A percentile compares a stretch with the other conserved stretches of the same genome.
Evolutionary conservation across 202 grass and related monocot species (phyloP).

Genomic region (Miscanthus sacchariflorus): DNA sequence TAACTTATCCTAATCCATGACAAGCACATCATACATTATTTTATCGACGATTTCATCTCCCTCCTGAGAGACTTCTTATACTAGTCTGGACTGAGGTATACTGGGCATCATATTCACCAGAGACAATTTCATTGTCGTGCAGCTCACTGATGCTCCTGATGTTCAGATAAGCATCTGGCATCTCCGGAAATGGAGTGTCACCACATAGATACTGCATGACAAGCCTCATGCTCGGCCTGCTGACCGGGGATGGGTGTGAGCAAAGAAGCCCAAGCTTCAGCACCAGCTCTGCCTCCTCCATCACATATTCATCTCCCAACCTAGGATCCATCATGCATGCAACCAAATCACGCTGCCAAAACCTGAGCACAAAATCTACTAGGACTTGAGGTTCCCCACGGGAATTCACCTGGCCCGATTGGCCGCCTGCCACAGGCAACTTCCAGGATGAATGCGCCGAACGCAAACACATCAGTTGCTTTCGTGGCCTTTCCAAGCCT

Average conservation of each 20-base stretch:
- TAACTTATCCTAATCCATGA: too few species aligned
- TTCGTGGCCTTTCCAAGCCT: neutral
- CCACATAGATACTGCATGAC: conserved; percentile 2
- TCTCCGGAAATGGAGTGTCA: neutral
- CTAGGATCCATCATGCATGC: neutral
- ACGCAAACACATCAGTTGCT: neutral
- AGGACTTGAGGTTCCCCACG: neutral
- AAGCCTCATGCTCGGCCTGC: neutral
- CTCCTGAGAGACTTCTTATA: too few species aligned
- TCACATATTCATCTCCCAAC: neutral
- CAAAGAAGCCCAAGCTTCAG: neutral
- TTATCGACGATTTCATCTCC: too few species aligned
- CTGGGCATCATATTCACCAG: neutral
- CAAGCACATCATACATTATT: too few species aligned
- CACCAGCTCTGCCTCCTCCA: too few species aligned
- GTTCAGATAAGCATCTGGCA: neutral
- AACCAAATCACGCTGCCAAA: too few species aligned
- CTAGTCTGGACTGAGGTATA: too few species aligned
- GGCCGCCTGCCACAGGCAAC: neutral
- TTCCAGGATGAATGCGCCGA: neutral
- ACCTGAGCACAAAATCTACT: neutral
- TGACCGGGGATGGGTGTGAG: neutral
- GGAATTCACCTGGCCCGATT: neutral
- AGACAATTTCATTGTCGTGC: neutral
- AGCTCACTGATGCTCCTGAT: neutral